Conservation (phyloP, 371 early-diverging fungal genomes). For the Mucor velutinosus region DNA sequence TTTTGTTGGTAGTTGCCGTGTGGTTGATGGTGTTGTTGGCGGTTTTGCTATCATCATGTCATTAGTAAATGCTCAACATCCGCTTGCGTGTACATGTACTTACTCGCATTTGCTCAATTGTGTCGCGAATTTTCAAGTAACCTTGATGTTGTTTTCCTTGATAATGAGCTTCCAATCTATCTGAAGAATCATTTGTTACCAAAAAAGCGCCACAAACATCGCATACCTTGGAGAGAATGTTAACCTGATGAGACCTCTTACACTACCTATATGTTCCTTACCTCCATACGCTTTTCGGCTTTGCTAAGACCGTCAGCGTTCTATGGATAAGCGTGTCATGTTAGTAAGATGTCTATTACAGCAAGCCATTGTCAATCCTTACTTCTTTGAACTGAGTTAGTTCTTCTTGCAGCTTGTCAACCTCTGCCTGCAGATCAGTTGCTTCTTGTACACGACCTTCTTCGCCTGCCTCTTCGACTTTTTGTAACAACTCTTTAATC, state of each 20-base stretch:
- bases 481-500: conserved; percentile 71
- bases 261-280: conserved; percentile 6
- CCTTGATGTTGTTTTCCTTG: conserved; percentile 91
- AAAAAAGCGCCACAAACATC: conserved; percentile 89
- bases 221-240: conserved; percentile 61
- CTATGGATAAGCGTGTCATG: conserved; percentile 21
- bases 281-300: conserved; percentile 76
- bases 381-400: conserved; percentile 64
- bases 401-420: conserved; percentile 70
- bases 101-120: conserved; percentile 77
- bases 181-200: conserved; percentile 81
- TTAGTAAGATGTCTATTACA: not conserved
- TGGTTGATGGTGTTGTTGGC: conserved; percentile 11
- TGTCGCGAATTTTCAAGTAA: conserved; percentile 78
- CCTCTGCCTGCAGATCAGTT: conserved; percentile 59
- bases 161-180: conserved; percentile 85
- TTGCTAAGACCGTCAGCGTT: conserved; percentile 68
- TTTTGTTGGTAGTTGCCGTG: not conserved
- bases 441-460: conserved; percentile 84
- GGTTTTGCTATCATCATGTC: conserved; percentile 8
- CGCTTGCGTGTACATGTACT: not conserved
- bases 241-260: not conserved
- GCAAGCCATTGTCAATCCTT: conserved; percentile 3
- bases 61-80: too few species aligned
- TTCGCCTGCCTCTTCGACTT: conserved; percentile 78